Base-by-base conservation (phyloP, 306 rosid genomes). In the Oxytropis ochrocephala region DNA sequence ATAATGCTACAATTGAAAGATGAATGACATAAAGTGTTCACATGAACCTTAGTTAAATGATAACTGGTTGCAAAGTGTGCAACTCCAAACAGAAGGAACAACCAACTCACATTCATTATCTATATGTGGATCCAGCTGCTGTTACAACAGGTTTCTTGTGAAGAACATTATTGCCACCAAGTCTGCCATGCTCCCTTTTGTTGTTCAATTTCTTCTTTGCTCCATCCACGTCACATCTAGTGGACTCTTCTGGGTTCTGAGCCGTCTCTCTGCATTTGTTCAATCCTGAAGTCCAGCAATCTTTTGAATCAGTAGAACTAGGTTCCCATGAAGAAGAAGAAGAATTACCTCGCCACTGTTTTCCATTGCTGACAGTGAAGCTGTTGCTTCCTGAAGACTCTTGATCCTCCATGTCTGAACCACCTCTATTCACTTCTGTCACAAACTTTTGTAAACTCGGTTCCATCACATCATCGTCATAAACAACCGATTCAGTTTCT, bases 381-480 rank as follows among this genome's bases (percentile, higher is more conserved):
- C 87, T 90, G 75, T 79, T 90, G 75, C 96, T 86, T 36, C 88
- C 94, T 2, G 94, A 90, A 47, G 96, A 86, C 75, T 86, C 96
- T 59, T 86, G 91, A 32, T 85, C 90, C 64, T 93, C 96, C 83
- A 77, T 74, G 57, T 86, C 96, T 48, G 44, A 78, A 42, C 58
- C 78, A 48, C 75, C 64, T 18, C 84, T 74, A 35, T 72, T 82
- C 64, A 93, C 84, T 24, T 24, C 29, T 7, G 98, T 93, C 78
- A 86, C 90, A 44, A 88, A 93, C 81, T 84, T 93, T 18, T 93
- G 98, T 63, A 93, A 85, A 73, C 97, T 90, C 1, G 96, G 90
- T 76, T 90, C 86, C 74, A 67, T 79, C 63, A 88, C 75, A 70
- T 93, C 97, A 65, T 93, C n/a, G n/a, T n/a, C 96, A 16, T 43